Percentiles rank a stretch among this genome's conserved stretches.
Evolutionary conservation across 305 asterid genomes (phyloP).

Genomic region (Caryopteris hybrid): DNA sequence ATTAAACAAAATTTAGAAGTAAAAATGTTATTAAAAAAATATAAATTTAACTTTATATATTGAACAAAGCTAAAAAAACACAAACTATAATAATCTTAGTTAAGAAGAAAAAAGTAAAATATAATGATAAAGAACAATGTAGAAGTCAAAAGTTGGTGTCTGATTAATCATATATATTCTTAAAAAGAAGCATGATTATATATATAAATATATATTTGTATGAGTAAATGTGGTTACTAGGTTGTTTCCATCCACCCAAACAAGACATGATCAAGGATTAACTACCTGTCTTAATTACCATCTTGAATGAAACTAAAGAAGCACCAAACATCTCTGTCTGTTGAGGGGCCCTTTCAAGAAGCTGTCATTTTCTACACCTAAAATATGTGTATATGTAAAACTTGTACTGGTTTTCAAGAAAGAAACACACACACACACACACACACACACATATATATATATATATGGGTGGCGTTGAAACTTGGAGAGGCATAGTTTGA

Average conservation of each 20-base stretch:
- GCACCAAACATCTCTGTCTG: constrained; percentile 1
- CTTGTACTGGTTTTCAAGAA: too few species aligned
- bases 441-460: background rate
- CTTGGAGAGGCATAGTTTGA: background rate
- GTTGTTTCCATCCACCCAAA: background rate
- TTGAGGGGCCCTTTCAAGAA: background rate
- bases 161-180: background rate
- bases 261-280: background rate
- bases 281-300: background rate
- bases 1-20: too few species aligned
- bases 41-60: too few species aligned
- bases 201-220: too few species aligned
- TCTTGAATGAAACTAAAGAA: background rate
- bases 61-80: too few species aligned
- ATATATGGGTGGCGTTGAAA: constrained; percentile 15
- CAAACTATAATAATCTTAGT: too few species aligned
- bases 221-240: background rate
- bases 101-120: too few species aligned
- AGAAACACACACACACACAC: too few species aligned
- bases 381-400: too few species aligned
- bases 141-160: too few species aligned
- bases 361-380: background rate
- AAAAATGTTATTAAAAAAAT: too few species aligned
- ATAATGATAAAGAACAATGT: too few species aligned
- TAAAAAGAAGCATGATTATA: background rate